phyloP scores from a whole-genome alignment of 2,329 filamentous ascomycete species.

The Simplicillium aogashimaense region DNA sequence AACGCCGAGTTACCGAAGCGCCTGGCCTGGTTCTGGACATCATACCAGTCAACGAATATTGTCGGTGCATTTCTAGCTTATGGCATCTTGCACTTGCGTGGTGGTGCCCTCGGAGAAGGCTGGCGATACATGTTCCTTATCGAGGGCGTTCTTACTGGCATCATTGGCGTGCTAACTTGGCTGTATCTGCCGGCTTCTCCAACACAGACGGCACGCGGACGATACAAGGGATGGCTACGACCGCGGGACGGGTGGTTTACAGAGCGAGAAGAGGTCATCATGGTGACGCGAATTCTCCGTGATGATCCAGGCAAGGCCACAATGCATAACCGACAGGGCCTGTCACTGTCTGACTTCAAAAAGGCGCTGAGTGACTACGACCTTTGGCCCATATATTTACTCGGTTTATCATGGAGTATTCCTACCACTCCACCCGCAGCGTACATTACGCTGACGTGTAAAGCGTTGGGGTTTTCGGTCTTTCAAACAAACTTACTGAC shows the following conservation, averaged over 20 bases:
- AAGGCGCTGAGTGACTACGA: constrained; percentile 40
- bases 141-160: neutral
- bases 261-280: constrained; percentile 45
- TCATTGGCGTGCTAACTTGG: neutral
- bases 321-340: constrained; percentile 44
- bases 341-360: constrained; percentile 35
- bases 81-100: constrained; percentile 16
- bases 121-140: constrained; percentile 11
- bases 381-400: constrained; percentile 43
- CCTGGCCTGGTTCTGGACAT: constrained; percentile 20
- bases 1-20: constrained; percentile 18
- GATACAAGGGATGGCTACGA: constrained; percentile 29
- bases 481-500: constrained; percentile 39
- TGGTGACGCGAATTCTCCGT: constrained; percentile 43
- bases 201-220: constrained; percentile 19
- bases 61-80: constrained; percentile 16
- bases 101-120: constrained; percentile 2
- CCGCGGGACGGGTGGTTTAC: constrained; percentile 43
- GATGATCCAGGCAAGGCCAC: constrained; percentile 46
- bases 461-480: constrained; percentile 33
- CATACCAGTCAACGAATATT: constrained; percentile 14
- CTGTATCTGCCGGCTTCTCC: constrained; percentile 15
- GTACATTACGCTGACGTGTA: constrained; percentile 33
- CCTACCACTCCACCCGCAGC: neutral
- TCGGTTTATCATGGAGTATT: constrained; percentile 30